A percentile compares a stretch with the other conserved stretches of the same genome.
Evolutionary conservation across 2,329 filamentous ascomycete species (phyloP).

Genomic region (Penicillium hordei): DNA sequence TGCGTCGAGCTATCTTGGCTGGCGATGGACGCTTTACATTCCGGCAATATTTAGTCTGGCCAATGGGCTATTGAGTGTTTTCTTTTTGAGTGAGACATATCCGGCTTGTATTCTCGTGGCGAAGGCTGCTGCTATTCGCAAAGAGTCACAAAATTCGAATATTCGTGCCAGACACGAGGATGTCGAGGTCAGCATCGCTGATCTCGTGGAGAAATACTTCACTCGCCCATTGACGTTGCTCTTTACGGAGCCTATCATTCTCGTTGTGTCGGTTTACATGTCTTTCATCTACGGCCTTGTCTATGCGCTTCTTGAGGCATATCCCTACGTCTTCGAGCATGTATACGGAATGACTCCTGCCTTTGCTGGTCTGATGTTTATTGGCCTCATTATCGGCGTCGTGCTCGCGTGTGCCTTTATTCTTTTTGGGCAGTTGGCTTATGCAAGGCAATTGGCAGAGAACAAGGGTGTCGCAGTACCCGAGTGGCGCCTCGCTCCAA

Average conservation of each 20-base stretch:
- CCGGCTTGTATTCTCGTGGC: slow-evolving; percentile 52
- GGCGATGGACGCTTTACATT: slow-evolving; percentile 54
- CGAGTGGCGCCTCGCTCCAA: slow-evolving; percentile 30
- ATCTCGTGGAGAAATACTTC: slow-evolving; percentile 49
- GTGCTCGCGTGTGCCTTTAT: slow-evolving; percentile 24
- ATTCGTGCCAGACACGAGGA: slow-evolving; percentile 56
- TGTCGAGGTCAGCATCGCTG: slow-evolving; percentile 48
- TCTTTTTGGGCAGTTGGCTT: slow-evolving; percentile 25
- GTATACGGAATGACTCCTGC: slow-evolving; percentile 31
- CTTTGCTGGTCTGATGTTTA: slow-evolving; percentile 31
- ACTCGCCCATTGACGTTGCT: slow-evolving; percentile 40
- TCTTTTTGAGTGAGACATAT: slow-evolving; percentile 56
- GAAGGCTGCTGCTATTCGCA: slow-evolving; percentile 53
- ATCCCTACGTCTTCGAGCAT: slow-evolving; percentile 31
- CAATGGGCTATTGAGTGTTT: slow-evolving; percentile 33
- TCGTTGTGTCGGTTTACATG: slow-evolving; percentile 35
- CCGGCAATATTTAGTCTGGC: slow-evolving; percentile 52
- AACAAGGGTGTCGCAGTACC: slow-evolving; percentile 25
- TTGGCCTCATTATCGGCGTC: slow-evolving; percentile 30
- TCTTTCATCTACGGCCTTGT: slow-evolving; percentile 34
- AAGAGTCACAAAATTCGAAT: slow-evolving; percentile 55
- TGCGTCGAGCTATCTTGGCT: slow-evolving; percentile 46
- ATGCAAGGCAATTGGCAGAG: slow-evolving; percentile 24
- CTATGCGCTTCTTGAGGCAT: slow-evolving; percentile 30
- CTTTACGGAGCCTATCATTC: slow-evolving; percentile 38